Evolutionary conservation across 176 grass and related monocot genomes (phyloP).

Genomic region (Chloris gayana): DNA sequence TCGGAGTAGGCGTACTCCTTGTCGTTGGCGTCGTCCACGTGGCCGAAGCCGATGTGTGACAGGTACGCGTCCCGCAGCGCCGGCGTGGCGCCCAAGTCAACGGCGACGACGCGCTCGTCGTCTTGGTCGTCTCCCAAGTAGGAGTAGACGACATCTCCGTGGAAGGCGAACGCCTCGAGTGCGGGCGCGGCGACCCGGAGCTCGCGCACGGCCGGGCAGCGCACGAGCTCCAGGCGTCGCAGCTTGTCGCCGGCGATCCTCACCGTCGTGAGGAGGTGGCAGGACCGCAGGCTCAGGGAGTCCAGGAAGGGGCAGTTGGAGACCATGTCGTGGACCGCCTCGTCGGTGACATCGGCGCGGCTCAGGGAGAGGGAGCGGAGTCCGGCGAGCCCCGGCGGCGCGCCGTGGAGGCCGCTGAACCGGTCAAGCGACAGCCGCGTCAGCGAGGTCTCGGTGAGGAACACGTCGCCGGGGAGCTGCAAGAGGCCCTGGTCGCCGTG

Average conservation of each 20-base stretch:
- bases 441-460: constrained; percentile 33
- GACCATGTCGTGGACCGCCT: constrained; percentile 32
- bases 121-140: too few relatives aligned
- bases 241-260: constrained; percentile 43
- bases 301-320: constrained; percentile 38
- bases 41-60: too few relatives aligned
- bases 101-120: too few relatives aligned
- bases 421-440: constrained; percentile 37
- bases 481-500: not conserved
- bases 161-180: constrained; percentile 50
- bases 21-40: too few relatives aligned
- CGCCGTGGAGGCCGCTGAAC: constrained; percentile 25
- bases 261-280: constrained; percentile 2
- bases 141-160: not conserved
- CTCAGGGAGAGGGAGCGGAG: constrained; percentile 45
- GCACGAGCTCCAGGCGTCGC: constrained; percentile 33
- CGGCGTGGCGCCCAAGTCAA: too few relatives aligned
- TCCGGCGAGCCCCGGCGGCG: constrained; percentile 12
- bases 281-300: constrained; percentile 48
- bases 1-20: too few relatives aligned
- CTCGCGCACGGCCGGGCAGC: constrained; percentile 22
- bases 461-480: constrained; percentile 25
- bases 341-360: constrained; percentile 38
- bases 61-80: too few relatives aligned
- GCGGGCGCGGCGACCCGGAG: constrained; percentile 34